Evolutionary conservation across 2,329 filamentous ascomycete genomes (phyloP).

Genomic region (Knufia fluminis): DNA sequence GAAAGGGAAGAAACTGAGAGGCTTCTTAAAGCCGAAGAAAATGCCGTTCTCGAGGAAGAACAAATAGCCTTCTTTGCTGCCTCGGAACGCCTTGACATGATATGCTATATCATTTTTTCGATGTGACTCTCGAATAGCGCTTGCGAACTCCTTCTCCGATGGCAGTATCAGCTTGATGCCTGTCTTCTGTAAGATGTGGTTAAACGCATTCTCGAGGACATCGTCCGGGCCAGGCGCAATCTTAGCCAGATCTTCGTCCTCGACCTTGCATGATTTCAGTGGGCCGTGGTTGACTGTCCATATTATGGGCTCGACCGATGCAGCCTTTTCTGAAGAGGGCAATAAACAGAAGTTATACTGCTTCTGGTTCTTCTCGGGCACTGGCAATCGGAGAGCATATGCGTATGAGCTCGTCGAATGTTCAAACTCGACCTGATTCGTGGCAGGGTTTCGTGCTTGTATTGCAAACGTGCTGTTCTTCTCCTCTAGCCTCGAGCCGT

Average conservation of each 20-base stretch:
- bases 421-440: constrained; percentile 45
- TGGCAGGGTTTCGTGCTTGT: constrained; percentile 42
- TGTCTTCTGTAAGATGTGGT: constrained; percentile 38
- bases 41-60: constrained; percentile 55
- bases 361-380: constrained; percentile 55
- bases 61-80: constrained; percentile 58
- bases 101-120: constrained; percentile 55
- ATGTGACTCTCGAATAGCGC: constrained; percentile 50
- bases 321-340: constrained; percentile 43
- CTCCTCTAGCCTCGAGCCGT: constrained; percentile 16
- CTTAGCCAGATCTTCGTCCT: constrained; percentile 11
- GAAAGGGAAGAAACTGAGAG: constrained; percentile 54
- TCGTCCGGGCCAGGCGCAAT: constrained; percentile 34
- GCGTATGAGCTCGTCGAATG: constrained; percentile 33
- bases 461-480: constrained; percentile 29
- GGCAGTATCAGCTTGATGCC: constrained; percentile 45
- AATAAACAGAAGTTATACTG: constrained; percentile 56
- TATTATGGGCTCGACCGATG: constrained; percentile 46
- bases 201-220: constrained; percentile 40
- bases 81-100: constrained; percentile 54
- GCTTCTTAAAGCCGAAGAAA: constrained; percentile 58
- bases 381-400: constrained; percentile 51
- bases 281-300: constrained; percentile 50
- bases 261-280: constrained; percentile 32
- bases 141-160: constrained; percentile 49